Percentiles rank a stretch among this genome's conserved stretches.
Conservation (phyloP, 768 basidiomycete species). For the Crassisporium funariophilum region DNA sequence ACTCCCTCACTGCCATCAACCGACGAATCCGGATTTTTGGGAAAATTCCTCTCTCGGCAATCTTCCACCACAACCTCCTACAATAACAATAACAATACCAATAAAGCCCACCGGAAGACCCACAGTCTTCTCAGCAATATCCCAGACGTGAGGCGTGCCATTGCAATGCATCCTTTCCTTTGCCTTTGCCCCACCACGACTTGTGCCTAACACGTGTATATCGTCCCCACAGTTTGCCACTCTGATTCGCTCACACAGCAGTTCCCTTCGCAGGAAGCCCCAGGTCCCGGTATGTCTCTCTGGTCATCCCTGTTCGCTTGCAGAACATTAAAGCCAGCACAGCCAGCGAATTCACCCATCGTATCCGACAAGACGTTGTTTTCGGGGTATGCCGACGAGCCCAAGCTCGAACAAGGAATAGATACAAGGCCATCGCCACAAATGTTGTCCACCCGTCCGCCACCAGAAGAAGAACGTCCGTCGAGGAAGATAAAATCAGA, state of each 20-base stretch:
- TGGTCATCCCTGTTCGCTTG: conserved; percentile 16
- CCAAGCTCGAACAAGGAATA: conserved; percentile 19
- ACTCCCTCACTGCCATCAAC: neutral
- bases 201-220: conserved; percentile 54
- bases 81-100: no score
- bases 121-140: conserved; percentile 8
- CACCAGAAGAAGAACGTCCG: conserved; percentile 38
- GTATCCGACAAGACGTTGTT: conserved; percentile 21
- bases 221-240: conserved; percentile 38
- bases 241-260: conserved; percentile 43
- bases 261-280: conserved; percentile 27
- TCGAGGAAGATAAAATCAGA: conserved; percentile 44
- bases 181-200: conserved; percentile 10
- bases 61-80: no score
- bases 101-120: no score
- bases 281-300: conserved; percentile 29
- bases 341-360: no score
- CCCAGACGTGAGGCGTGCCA: conserved; percentile 15
- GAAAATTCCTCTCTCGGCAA: no score
- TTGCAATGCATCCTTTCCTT: conserved; percentile 11
- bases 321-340: no score
- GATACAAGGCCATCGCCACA: conserved; percentile 18
- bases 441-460: conserved; percentile 22
- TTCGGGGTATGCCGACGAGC: conserved; percentile 36
- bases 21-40: no score